A percentile compares a stretch with the other conserved stretches of the same genome.
Evolutionary conservation across 139 green algal species (phyloP).

Genomic region (Coelastrella sp.): DNA sequence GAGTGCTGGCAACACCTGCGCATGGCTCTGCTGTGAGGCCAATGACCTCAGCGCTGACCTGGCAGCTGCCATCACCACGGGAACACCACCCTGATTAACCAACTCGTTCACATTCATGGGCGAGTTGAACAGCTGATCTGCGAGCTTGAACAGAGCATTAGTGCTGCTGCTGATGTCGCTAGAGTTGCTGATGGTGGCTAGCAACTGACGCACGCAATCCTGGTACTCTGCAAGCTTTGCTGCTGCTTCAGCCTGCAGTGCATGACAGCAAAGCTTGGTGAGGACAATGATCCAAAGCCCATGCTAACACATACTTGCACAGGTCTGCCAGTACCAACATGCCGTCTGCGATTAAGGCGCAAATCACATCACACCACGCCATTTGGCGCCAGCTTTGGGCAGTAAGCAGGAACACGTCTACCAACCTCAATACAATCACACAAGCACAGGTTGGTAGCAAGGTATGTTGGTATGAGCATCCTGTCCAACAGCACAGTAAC

Average conservation of each 20-base stretch:
- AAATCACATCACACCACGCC: not conserved
- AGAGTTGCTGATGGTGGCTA: not conserved
- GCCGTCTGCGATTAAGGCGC: no score
- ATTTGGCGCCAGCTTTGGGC: no score
- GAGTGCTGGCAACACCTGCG: not conserved
- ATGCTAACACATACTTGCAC: not conserved
- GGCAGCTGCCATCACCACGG: not conserved
- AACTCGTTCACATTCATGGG: constrained; percentile 12
- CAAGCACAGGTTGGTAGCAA: not conserved
- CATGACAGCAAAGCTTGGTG: not conserved
- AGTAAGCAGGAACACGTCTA: not conserved
- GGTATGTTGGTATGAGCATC: not conserved
- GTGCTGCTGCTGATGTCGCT: not conserved
- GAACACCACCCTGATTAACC: constrained; percentile 6
- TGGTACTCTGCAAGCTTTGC: constrained; percentile 6
- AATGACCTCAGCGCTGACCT: not conserved
- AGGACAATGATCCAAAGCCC: not conserved
- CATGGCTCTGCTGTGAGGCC: not conserved
- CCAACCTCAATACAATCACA: not conserved
- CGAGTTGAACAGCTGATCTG: constrained; percentile 11
- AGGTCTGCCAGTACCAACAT: not conserved
- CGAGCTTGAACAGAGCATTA: not conserved
- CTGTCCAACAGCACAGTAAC: not conserved
- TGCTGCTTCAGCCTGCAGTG: constrained; percentile 13
- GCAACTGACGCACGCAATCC: not conserved